These are phyloP conservation scores for Talaromyces rugulosus DNA, from an alignment of 2,329 filamentous ascomycete species.

Conservation along the genomic window DNA sequence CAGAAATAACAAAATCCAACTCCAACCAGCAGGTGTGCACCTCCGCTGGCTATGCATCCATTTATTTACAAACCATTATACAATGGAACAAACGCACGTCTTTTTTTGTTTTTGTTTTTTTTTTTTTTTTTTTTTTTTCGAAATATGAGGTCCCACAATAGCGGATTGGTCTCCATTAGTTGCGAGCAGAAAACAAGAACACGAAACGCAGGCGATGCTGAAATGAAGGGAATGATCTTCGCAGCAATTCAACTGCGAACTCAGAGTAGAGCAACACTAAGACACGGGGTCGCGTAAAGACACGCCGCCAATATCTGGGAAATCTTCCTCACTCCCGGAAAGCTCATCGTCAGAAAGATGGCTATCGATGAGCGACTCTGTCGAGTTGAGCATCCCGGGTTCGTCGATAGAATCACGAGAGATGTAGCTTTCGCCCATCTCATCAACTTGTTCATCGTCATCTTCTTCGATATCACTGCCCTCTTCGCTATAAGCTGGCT, in stretches of 20 bases:
- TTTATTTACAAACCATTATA: background rate
- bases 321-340: slow-evolving; percentile 38
- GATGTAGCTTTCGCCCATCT: slow-evolving; percentile 34
- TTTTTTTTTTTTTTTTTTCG: no score
- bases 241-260: background rate
- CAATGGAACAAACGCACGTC: background rate
- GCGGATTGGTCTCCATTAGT: background rate
- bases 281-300: slow-evolving; percentile 3
- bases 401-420: slow-evolving; percentile 43
- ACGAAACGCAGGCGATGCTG: background rate
- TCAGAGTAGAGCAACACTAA: background rate
- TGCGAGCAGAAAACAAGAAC: background rate
- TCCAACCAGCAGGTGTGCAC: background rate
- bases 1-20: background rate
- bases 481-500: slow-evolving; percentile 46
- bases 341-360: slow-evolving; percentile 11
- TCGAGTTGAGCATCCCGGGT: slow-evolving; percentile 42
- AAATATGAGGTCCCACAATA: background rate
- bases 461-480: slow-evolving; percentile 47
- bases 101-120: no score
- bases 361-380: slow-evolving; percentile 20
- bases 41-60: background rate
- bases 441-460: slow-evolving; percentile 40
- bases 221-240: no score
- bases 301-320: slow-evolving; percentile 20